Evolutionary conservation across 2,329 filamentous ascomycete species (phyloP).

Genomic region (Arthrobotrys iridis): DNA sequence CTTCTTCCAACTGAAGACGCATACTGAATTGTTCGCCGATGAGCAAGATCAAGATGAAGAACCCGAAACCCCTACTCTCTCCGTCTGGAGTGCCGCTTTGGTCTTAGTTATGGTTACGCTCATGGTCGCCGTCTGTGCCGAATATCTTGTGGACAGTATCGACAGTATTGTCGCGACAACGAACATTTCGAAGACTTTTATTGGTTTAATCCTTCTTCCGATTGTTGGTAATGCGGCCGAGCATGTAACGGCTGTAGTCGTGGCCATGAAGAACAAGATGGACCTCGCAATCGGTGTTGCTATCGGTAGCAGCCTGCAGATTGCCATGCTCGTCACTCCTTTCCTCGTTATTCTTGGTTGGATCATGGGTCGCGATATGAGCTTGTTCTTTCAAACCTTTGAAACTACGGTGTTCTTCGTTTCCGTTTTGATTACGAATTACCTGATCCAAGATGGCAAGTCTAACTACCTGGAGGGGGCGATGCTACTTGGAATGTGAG

Average conservation of each 20-base stretch:
- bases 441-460: constrained; percentile 81
- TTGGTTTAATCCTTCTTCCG: constrained; percentile 80
- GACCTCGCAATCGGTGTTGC: constrained; percentile 78
- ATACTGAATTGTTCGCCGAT: constrained; percentile 75
- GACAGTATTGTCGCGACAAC: constrained; percentile 74
- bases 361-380: constrained; percentile 78
- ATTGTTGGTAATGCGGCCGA: constrained; percentile 84
- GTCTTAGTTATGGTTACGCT: constrained; percentile 76
- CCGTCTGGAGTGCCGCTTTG: constrained; percentile 64
- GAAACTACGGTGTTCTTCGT: constrained; percentile 59
- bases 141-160: constrained; percentile 80
- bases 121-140: constrained; percentile 77
- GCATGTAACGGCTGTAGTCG: constrained; percentile 82
- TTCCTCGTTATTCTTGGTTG: constrained; percentile 82
- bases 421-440: constrained; percentile 62
- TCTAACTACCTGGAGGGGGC: constrained; percentile 85
- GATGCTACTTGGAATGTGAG: constrained; percentile 71
- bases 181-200: constrained; percentile 81
- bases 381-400: constrained; percentile 79
- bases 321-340: constrained; percentile 81
- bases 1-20: constrained; percentile 79
- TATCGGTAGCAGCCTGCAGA: constrained; percentile 83
- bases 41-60: constrained; percentile 57
- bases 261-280: constrained; percentile 78
- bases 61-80: constrained; percentile 41